These are phyloP conservation scores for Marasmius tenuissimus DNA, from an alignment of 1,284 basidiomycete species.

Conservation along the genomic window DNA sequence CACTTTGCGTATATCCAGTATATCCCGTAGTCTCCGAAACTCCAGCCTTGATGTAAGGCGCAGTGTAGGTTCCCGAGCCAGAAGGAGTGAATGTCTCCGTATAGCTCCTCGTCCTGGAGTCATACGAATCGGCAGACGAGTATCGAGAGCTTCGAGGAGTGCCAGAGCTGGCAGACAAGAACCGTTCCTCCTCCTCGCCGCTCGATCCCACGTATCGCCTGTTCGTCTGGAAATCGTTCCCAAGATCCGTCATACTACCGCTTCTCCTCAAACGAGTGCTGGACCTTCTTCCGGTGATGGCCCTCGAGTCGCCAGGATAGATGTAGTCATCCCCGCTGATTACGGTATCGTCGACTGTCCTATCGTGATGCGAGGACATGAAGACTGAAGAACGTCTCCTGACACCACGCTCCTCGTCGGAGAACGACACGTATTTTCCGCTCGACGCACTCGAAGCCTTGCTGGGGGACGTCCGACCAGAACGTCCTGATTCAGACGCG, in stretches of 20 bases:
- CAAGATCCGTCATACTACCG: constrained; percentile 75
- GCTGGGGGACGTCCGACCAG: constrained; percentile 8
- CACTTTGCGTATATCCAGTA: constrained; percentile 7
- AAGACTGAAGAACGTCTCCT: constrained; percentile 35
- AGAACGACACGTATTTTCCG: constrained; percentile 29
- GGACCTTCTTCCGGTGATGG: constrained; percentile 49
- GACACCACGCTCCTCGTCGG: constrained; percentile 25
- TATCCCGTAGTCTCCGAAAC: constrained; percentile 8
- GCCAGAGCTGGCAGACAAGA: constrained; percentile 47
- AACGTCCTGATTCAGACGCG: constrained; percentile 27
- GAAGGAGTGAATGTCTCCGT: constrained; percentile 26
- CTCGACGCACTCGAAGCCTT: constrained; percentile 14
- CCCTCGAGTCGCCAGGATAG: constrained; percentile 66
- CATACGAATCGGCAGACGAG: constrained; percentile 10
- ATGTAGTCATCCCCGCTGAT: constrained; percentile 62
- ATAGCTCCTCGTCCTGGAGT: constrained; percentile 6
- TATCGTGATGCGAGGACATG: constrained; percentile 55
- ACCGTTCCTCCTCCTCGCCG: constrained; percentile 38
- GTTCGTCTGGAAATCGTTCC: constrained; percentile 55
- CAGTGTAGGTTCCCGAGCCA: constrained; percentile 27
- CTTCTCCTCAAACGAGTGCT: constrained; percentile 56
- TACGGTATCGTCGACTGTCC: constrained; percentile 68
- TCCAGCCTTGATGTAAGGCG: constrained; percentile 7
- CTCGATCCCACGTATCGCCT: constrained; percentile 1
- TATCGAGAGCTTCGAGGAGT: constrained; percentile 4